Conservation (phyloP, 441 rosid genomes). For the Flueggea neowawraea region DNA sequence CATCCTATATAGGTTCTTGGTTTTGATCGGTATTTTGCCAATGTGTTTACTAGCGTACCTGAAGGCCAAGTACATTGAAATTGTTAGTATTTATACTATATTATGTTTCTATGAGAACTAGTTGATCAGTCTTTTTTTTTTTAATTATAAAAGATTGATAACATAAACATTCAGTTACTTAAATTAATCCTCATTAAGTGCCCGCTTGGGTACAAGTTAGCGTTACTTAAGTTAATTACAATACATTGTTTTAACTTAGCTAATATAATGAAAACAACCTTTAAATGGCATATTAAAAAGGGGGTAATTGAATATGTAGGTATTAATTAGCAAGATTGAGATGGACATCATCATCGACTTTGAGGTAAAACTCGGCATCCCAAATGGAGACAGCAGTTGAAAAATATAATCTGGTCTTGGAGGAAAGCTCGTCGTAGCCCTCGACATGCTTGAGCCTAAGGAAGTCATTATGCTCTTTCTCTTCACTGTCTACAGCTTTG, state of each 20-base stretch:
- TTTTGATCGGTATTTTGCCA: constrained; percentile 53
- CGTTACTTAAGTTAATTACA: not conserved
- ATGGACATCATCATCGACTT: constrained; percentile 92
- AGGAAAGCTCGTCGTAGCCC: constrained; percentile 77
- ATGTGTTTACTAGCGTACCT: constrained; percentile 54
- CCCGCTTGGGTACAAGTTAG: no score
- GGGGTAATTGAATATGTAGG: no score
- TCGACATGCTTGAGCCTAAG: constrained; percentile 79
- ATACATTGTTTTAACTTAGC: no score
- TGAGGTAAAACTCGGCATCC: constrained; percentile 86
- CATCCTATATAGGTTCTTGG: constrained; percentile 85
- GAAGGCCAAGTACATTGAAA: no score
- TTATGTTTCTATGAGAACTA: no score
- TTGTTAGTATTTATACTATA: no score
- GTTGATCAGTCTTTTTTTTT: no score
- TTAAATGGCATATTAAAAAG: no score
- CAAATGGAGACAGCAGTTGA: constrained; percentile 69
- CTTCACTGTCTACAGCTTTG: constrained; percentile 62
- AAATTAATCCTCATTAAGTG: no score
- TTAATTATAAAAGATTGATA: no score
- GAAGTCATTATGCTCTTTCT: constrained; percentile 60
- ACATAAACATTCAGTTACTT: no score
- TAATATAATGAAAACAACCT: no score
- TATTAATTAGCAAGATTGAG: constrained; percentile 50
- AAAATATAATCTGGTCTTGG: constrained; percentile 79